Conservation (phyloP, 176 grass and related monocot species). For the Carex parvula region DNA sequence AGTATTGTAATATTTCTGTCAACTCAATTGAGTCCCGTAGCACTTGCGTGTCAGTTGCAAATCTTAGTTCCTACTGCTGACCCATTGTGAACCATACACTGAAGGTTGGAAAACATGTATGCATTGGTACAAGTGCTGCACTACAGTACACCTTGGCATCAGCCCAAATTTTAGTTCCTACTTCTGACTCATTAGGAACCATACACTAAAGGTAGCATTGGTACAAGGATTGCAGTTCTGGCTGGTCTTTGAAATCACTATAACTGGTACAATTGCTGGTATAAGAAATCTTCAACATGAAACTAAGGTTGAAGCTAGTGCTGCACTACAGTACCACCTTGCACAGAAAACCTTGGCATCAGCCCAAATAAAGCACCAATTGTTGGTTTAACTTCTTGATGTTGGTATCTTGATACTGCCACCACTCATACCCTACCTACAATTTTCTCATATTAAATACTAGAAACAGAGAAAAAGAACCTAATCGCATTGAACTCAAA, state of each 20-base stretch:
- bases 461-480: neutral
- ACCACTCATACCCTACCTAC: neutral
- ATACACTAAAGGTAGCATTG: neutral
- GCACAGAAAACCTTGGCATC: neutral
- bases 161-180: neutral
- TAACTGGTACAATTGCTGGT: neutral
- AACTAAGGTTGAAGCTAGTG: neutral
- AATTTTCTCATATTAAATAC: neutral
- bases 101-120: neutral
- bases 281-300: neutral
- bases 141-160: too few species aligned
- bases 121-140: neutral
- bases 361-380: constrained; percentile 1
- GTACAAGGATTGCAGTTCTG: neutral
- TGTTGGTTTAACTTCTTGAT: neutral
- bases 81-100: neutral
- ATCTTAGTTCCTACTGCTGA: neutral
- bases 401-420: neutral
- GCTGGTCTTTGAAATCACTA: neutral
- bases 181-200: neutral
- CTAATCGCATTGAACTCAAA: neutral
- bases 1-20: neutral
- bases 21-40: neutral
- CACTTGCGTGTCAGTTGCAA: neutral
- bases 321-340: neutral